These are phyloP conservation scores for Euclidium syriacum DNA, from an alignment of 345 rosid genomes.

Conservation along the genomic window DNA sequence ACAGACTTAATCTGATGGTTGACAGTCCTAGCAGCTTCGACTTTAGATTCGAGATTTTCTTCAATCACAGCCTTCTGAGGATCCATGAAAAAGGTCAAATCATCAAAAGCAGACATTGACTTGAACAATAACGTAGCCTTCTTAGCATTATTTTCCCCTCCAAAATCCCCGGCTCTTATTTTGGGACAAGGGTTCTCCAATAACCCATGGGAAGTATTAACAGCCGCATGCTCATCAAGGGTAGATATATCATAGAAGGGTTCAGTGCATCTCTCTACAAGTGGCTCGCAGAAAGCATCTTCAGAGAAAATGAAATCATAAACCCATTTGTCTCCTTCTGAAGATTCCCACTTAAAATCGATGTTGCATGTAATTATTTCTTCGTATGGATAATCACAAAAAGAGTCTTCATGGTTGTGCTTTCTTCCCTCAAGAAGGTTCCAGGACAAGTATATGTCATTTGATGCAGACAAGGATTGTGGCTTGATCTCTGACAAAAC, in stretches of 20 bases:
- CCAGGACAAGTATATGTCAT: conserved; percentile 89
- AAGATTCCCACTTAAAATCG: conserved; percentile 35
- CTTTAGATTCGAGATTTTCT: conserved; percentile 33
- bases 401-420: conserved; percentile 29
- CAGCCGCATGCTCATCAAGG: conserved; percentile 23
- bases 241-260: conserved; percentile 29
- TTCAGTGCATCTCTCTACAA: conserved; percentile 35
- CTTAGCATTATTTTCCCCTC: conserved; percentile 35
- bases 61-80: conserved; percentile 45
- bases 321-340: conserved; percentile 40
- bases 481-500: conserved; percentile 42
- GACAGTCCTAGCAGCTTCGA: conserved; percentile 24
- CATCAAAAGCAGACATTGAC: conserved; percentile 67
- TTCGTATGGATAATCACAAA: conserved; percentile 31
- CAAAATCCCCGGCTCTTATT: conserved; percentile 26
- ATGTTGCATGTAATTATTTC: conserved; percentile 36
- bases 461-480: conserved; percentile 51
- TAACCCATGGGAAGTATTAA: conserved; percentile 28
- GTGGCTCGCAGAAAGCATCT: conserved; percentile 31
- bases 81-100: conserved; percentile 86
- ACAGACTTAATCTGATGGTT: conserved; percentile 30
- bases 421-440: conserved; percentile 59
- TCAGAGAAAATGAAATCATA: conserved; percentile 55
- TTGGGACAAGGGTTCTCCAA: conserved; percentile 22
- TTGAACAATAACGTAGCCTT: conserved; percentile 49